These are phyloP conservation scores for Phyllosticta paracitricarpa DNA, from an alignment of 2,329 filamentous ascomycete genomes.

Conservation along the genomic window DNA sequence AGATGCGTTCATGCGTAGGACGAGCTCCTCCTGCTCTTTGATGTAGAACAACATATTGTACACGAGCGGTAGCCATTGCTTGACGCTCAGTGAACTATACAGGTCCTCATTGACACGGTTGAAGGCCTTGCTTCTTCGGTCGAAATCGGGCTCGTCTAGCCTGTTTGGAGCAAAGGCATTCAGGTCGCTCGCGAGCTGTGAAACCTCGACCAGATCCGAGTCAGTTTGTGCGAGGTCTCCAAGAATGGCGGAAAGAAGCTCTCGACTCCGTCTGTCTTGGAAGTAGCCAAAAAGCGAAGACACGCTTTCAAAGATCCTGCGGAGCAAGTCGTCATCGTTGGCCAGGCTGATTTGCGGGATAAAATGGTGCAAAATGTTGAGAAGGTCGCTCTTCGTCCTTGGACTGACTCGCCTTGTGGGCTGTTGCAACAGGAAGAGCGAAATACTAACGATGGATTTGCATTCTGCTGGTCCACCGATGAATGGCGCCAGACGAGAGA, in stretches of 20 bases:
- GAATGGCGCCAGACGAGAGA: slow-evolving; percentile 56
- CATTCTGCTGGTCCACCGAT: slow-evolving; percentile 45
- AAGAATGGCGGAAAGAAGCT: slow-evolving; percentile 64
- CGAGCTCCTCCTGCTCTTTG: slow-evolving; percentile 76
- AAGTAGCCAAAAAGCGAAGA: slow-evolving; percentile 85
- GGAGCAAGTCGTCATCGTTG: slow-evolving; percentile 48
- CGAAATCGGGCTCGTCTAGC: slow-evolving; percentile 82
- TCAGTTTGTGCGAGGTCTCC: slow-evolving; percentile 59
- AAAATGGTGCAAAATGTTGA: slow-evolving; percentile 74
- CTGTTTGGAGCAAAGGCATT: slow-evolving; percentile 67
- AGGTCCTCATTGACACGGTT: slow-evolving; percentile 55
- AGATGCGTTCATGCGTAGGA: slow-evolving; percentile 73
- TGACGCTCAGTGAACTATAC: slow-evolving; percentile 50
- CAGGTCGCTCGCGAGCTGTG: slow-evolving; percentile 63
- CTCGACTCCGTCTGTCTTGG: slow-evolving; percentile 67
- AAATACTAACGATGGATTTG: slow-evolving; percentile 68
- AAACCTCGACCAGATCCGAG: slow-evolving; percentile 49
- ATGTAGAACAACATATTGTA: slow-evolving; percentile 87
- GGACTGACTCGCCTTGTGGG: slow-evolving; percentile 76
- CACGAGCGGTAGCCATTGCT: slow-evolving; percentile 78
- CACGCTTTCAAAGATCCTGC: slow-evolving; percentile 61
- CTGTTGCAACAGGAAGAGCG: slow-evolving; percentile 71
- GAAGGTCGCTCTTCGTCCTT: slow-evolving; percentile 68
- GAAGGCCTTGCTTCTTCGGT: slow-evolving; percentile 69
- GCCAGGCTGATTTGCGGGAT: slow-evolving; percentile 54